Conservation (phyloP, 2,329 filamentous ascomycete genomes). For the Cyphellophora europaea region DNA sequence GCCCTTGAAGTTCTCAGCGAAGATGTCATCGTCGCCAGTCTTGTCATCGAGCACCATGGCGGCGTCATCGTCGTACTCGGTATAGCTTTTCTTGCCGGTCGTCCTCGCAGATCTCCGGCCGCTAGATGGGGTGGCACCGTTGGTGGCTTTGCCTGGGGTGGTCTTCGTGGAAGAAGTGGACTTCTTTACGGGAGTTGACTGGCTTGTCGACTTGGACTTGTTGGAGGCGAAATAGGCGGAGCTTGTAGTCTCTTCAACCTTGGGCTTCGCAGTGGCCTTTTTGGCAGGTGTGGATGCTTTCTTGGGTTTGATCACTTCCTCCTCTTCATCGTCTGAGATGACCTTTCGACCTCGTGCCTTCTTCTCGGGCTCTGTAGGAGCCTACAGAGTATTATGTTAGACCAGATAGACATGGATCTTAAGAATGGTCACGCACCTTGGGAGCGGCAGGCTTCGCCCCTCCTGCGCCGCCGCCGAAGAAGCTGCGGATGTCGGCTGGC, state of each 20-base stretch:
- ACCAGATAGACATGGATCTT: constrained; percentile 4
- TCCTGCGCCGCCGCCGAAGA: constrained; percentile 2
- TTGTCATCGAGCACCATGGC: constrained; percentile 56
- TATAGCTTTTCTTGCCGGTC: constrained; percentile 24
- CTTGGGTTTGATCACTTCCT: constrained; percentile 30
- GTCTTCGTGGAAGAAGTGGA: constrained; percentile 15
- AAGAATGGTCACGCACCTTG: background rate
- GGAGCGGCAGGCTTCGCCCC: constrained; percentile 21
- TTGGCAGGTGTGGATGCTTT: constrained; percentile 24
- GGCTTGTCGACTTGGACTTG: constrained; percentile 39
- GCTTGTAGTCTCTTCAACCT: constrained; percentile 49
- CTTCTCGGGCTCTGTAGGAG: constrained; percentile 14
- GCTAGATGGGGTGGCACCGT: constrained; percentile 20
- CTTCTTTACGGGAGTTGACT: constrained; percentile 16
- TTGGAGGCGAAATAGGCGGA: constrained; percentile 54
- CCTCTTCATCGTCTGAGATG: constrained; percentile 75
- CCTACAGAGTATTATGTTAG: too few species aligned
- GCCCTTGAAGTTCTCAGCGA: constrained; percentile 61
- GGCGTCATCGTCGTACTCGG: constrained; percentile 38
- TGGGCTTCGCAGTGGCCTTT: constrained; percentile 30
- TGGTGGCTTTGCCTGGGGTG: constrained; percentile 20
- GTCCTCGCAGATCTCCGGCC: constrained; percentile 19
- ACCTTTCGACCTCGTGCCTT: constrained; percentile 52
- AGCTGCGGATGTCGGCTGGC: constrained; percentile 56
- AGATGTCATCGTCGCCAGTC: constrained; percentile 65